A percentile compares a stretch with the other conserved stretches of the same genome.
Evolutionary conservation across 306 rosid species (phyloP).

Genomic region (Elaeagnus macrophylla): DNA sequence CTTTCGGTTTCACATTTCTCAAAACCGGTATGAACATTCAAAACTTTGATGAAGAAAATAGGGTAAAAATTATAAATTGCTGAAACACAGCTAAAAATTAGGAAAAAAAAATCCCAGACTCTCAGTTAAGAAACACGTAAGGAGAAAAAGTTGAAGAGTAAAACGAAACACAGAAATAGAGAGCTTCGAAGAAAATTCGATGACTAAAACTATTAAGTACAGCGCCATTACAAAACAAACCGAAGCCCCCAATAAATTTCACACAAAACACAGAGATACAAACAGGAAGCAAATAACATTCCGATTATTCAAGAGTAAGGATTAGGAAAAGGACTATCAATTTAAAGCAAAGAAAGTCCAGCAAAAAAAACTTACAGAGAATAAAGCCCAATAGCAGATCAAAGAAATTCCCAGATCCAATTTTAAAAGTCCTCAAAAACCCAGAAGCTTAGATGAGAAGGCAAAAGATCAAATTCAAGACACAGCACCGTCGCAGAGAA

Average conservation of each 20-base stretch:
- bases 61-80: too few relatives aligned
- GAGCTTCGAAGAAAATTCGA: not conserved
- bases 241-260: not conserved
- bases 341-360: constrained; percentile 26
- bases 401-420: not conserved
- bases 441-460: constrained; percentile 1
- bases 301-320: not conserved
- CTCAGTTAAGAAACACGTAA: not conserved
- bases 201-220: too few relatives aligned
- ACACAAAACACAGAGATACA: not conserved
- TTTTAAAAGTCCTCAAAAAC: not conserved
- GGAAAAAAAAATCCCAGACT: too few relatives aligned
- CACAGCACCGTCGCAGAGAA: not conserved
- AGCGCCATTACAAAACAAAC: not conserved
- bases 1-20: too few relatives aligned
- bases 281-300: not conserved
- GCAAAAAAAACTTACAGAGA: too few relatives aligned
- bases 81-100: too few relatives aligned
- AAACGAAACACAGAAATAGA: not conserved
- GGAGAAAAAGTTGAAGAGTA: not conserved
- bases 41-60: too few relatives aligned
- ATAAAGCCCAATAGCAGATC: not conserved
- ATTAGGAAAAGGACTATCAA: not conserved
- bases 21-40: too few relatives aligned
- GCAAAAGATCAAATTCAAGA: constrained; percentile 12